Base-by-base conservation (phyloP, 768 basidiomycete genomes). In the Mrakia frigida region DNA sequence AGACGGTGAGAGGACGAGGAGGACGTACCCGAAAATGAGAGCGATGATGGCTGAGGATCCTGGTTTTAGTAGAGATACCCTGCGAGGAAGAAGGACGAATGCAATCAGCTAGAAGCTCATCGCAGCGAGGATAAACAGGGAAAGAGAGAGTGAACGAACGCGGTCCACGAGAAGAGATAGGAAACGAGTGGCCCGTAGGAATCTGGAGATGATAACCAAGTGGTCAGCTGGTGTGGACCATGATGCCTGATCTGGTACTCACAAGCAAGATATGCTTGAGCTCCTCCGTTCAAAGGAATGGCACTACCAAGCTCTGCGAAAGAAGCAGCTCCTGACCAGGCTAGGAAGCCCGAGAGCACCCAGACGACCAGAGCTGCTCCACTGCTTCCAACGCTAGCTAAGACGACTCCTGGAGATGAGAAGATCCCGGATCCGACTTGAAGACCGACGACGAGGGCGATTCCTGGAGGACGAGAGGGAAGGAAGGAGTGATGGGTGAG, bases 131-230 rank as follows among this genome's bases (percentile, higher is more conserved):
- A n/a, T n/a, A 18, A 46, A 50, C 14, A 16, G 46, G 21, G 46
- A 73, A 93, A 94, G 65, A 98, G 89, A 60, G 90, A 23, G 92
- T 91, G 56, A 91, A 90, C 74, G 68, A 95, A 95, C 6, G 93
- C 91, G 21, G 93, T 94, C 93, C 94, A 99, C 23, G 94, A 90
- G 84, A 93, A 99, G 14, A 97, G 87, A 82, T 93, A 99, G 11
- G 94, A 93, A 5, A 79, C 60, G 73, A 82, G 78, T 0, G 82
- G 82, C 0, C 84, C 84, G 69, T 77, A 81, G 0, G 81, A 79
- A 41, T 77, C 76, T 77, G 53, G 5, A 4, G 39, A 25, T 28
- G 21, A 39, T 0, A 6, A 9, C 11, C 21, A 18, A 60, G 59
- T 4, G 23, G 25, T 70, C 46, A 70, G 43, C 35, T n/a, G 25